Evolutionary conservation across 2,329 filamentous ascomycete species (phyloP).

Genomic region (Talaromyces albobiverticillius): DNA sequence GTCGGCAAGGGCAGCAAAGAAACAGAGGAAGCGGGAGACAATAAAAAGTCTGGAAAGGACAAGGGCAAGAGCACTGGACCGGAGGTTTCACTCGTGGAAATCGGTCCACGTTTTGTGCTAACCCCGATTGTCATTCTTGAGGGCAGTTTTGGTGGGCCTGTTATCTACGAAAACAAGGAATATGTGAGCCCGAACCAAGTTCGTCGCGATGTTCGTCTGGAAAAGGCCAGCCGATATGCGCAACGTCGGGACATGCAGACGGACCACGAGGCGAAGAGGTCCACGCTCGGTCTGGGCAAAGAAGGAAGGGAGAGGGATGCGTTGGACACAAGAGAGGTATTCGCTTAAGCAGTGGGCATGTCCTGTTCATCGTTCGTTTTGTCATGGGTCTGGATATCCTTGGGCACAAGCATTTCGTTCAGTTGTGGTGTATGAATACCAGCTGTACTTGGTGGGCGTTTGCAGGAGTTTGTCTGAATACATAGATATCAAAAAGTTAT

Average conservation of each 20-base stretch:
- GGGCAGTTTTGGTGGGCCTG: slow-evolving; percentile 89
- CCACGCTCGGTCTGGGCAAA: slow-evolving; percentile 68
- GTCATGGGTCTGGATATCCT: slow-evolving; percentile 25
- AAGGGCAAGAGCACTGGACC: slow-evolving; percentile 58
- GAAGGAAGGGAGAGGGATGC: slow-evolving; percentile 33
- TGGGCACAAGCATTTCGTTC: slow-evolving; percentile 23
- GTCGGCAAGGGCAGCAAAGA: slow-evolving; percentile 45
- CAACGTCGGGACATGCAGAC: slow-evolving; percentile 69
- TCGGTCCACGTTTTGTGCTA: slow-evolving; percentile 87
- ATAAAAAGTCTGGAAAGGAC: slow-evolving; percentile 31
- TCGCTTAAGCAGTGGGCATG: slow-evolving; percentile 41
- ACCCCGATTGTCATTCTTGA: slow-evolving; percentile 95
- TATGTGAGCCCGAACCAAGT: slow-evolving; percentile 97
- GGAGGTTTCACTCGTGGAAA: slow-evolving; percentile 82
- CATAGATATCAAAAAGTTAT: not conserved
- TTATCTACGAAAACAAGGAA: slow-evolving; percentile 97
- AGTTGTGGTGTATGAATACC: slow-evolving; percentile 27
- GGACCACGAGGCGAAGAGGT: slow-evolving; percentile 71
- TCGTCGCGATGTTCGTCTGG: slow-evolving; percentile 54
- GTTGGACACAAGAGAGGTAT: slow-evolving; percentile 73
- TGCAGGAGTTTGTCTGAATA: not conserved
- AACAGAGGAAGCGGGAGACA: slow-evolving; percentile 32
- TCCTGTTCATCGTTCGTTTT: slow-evolving; percentile 18
- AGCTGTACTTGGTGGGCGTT: slow-evolving; percentile 12
- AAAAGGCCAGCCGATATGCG: slow-evolving; percentile 76